Base-by-base conservation (phyloP, 2,329 filamentous ascomycete genomes). In the Hypoxylon sp. region DNA sequence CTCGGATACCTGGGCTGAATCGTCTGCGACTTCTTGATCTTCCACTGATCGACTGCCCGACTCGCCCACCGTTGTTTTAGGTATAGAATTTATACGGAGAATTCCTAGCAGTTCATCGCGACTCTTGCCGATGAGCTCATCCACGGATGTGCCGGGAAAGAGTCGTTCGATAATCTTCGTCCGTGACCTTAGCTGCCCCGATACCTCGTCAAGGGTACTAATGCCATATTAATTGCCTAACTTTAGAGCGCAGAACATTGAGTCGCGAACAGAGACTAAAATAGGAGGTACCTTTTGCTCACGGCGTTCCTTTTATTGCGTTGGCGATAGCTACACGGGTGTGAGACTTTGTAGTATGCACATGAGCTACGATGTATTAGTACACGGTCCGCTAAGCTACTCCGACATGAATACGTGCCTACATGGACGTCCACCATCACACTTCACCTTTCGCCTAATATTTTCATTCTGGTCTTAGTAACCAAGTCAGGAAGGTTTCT, bases 391-490 rank as follows among this genome's bases (percentile, higher is more conserved):
- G 23, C 23, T n/a, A 38, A 13, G 17, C 10, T 5, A 28, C 13
- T 17, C 57, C 2, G 17, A 23, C 1, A 14, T 1, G 46, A 57
- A n/a, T 45, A 68, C 67, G 56, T 64, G 50, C 67, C 67, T 70
- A 53, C 67, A 70, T 55, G 67, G 67, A n/a, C 68, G 67, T 14
- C 64, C 67, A 53, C 67, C 67, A 59, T 70, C 67, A 65, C 67
- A 70, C 25, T 70, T 70, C 13, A 70, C 67, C 50, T 70, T 70
- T 19, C 67, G 67, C 64, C 67, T 70, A 64, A 30, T 52, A n/a
- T 34, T 21, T 36, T 55, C 48, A 60, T 34, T 36, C 60, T 51
- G 56, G 41, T 28, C 38, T 70, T 63, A 63, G 67, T 32, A 63
- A 60, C 32, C 17, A 34, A 63, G 45, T 41, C 52, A 56, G 25